Evolutionary conservation across 768 basidiomycete genomes (phyloP).

Genomic region (Imleria badia): DNA sequence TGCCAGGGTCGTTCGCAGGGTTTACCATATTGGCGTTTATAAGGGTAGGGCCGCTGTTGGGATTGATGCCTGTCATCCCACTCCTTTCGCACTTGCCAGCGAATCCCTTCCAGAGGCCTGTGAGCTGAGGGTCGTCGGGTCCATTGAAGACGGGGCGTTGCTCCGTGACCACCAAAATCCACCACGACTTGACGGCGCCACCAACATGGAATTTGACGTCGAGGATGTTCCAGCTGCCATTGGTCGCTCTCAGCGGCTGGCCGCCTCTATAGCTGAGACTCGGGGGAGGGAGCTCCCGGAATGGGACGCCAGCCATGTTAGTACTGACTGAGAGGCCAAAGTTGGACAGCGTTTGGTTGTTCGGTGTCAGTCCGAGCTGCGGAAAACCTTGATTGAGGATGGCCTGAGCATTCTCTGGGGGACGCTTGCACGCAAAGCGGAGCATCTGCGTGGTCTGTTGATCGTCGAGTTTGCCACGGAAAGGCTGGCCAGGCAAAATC

Average conservation of each 20-base stretch:
- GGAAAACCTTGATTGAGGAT: conserved; percentile 62
- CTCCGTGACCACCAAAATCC: conserved; percentile 65
- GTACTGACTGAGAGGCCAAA: conserved; percentile 59
- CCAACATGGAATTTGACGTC: conserved; percentile 66
- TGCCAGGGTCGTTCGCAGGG: conserved; percentile 32
- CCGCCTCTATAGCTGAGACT: conserved; percentile 53
- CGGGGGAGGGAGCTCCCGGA: conserved; percentile 62
- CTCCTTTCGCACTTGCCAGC: conserved; percentile 51
- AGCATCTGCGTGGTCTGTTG: conserved; percentile 72
- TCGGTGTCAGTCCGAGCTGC: conserved; percentile 49
- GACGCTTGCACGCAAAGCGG: conserved; percentile 61
- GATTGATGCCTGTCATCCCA: conserved; percentile 64
- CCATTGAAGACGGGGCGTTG: conserved; percentile 38
- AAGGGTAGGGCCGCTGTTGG: conserved; percentile 38
- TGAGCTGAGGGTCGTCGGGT: conserved; percentile 33
- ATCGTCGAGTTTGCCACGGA: conserved; percentile 59
- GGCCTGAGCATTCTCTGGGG: conserved; percentile 53
- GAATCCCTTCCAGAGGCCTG: conserved; percentile 51
- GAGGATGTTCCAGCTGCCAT: conserved; percentile 78
- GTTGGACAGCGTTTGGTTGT: conserved; percentile 40
- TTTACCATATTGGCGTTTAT: conserved; percentile 20
- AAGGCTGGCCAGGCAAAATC: conserved; percentile 58
- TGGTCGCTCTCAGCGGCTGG: conserved; percentile 39
- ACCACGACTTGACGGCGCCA: conserved; percentile 56
- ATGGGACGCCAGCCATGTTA: conserved; percentile 65